phyloP scores from a whole-genome alignment of 345 rosid genomes.

The Gossypium bickii region DNA sequence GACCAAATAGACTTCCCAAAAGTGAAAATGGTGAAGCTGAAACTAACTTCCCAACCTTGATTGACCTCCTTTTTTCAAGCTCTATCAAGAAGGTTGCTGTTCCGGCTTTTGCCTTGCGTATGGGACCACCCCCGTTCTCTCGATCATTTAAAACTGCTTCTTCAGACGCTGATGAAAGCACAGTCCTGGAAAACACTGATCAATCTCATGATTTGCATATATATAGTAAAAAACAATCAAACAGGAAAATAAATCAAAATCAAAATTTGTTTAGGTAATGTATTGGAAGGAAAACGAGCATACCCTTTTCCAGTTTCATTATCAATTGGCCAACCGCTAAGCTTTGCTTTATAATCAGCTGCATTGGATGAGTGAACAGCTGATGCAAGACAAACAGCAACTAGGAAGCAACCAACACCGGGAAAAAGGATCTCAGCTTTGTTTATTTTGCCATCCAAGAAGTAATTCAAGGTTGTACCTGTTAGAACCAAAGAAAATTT shows the following conservation, averaged over 20 bases:
- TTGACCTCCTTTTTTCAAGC: slow-evolving; percentile 68
- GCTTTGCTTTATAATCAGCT: slow-evolving; percentile 63
- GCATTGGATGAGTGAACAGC: slow-evolving; percentile 76
- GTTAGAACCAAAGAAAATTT: slow-evolving; percentile 17
- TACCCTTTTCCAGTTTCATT: slow-evolving; percentile 18
- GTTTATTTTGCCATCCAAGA: slow-evolving; percentile 48
- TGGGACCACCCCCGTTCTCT: slow-evolving; percentile 22
- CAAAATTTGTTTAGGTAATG: neutral
- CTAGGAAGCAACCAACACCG: slow-evolving; percentile 72
- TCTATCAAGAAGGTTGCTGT: slow-evolving; percentile 58
- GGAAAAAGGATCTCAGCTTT: slow-evolving; percentile 81
- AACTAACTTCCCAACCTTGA: slow-evolving; percentile 45
- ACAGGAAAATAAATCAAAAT: neutral
- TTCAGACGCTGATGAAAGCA: slow-evolving; percentile 14
- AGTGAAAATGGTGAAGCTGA: neutral
- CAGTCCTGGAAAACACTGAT: slow-evolving; percentile 21
- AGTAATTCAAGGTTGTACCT: slow-evolving; percentile 84
- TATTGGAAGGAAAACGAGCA: neutral
- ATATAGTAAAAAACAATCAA: neutral
- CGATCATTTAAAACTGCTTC: slow-evolving; percentile 23
- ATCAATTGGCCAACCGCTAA: slow-evolving; percentile 30
- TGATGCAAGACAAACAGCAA: slow-evolving; percentile 80
- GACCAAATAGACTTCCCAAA: neutral
- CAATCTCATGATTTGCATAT: neutral
- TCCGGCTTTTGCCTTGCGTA: slow-evolving; percentile 42